phyloP scores from a whole-genome alignment of 192 early-diverging fungal genomes.

The Entrophospora sp. region DNA sequence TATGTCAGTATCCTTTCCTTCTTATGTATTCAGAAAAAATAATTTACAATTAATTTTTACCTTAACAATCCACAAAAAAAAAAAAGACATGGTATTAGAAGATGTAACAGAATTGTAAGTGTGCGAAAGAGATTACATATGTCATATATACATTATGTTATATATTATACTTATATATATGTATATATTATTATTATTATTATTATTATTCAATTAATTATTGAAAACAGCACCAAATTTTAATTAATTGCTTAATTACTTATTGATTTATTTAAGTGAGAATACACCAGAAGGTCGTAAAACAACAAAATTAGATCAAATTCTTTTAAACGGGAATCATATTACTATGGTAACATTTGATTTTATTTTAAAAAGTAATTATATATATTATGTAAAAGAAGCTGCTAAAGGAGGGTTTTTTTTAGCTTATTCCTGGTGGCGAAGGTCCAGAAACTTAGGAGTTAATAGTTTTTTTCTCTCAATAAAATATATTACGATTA shows the following conservation, averaged over 20 bases:
- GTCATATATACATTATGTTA: too few relatives aligned
- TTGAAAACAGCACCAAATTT: too few relatives aligned
- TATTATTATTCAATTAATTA: not conserved
- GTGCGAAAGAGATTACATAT: too few relatives aligned
- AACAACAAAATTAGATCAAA: conserved; percentile 73
- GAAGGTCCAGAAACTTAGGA: conserved; percentile 43
- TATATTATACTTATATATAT: too few relatives aligned
- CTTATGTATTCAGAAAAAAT: not conserved
- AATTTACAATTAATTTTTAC: not conserved
- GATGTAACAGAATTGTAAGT: conserved; percentile 92
- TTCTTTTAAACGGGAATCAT: conserved; percentile 95
- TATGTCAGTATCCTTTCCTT: conserved; percentile 67
- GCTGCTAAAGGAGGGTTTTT: too few relatives aligned
- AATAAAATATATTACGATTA: too few relatives aligned
- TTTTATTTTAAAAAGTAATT: not conserved
- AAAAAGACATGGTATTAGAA: conserved; percentile 87
- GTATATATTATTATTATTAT: not conserved
- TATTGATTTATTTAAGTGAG: conserved; percentile 45
- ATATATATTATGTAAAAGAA: not conserved
- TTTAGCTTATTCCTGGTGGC: conserved; percentile 48
- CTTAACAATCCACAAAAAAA: not conserved
- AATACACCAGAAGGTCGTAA: conserved; percentile 70
- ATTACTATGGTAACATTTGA: conserved; percentile 75
- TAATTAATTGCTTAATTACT: not conserved
- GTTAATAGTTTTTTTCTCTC: too few relatives aligned